phyloP scores from a whole-genome alignment of 208 protist species.

The Leishmania aethiopica region DNA sequence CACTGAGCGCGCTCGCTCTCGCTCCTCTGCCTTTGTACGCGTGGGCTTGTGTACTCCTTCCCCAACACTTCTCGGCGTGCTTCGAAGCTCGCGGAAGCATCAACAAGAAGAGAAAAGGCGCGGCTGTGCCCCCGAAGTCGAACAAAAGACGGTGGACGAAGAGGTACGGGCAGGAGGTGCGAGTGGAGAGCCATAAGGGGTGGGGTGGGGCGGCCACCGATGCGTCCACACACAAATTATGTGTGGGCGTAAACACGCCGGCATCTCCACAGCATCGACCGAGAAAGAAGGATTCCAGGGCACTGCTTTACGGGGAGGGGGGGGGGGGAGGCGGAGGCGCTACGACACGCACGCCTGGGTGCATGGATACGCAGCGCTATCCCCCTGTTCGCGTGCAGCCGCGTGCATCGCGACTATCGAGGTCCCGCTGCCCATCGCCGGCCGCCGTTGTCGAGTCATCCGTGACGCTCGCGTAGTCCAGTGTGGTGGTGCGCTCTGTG shows the following conservation, averaged over 20 bases:
- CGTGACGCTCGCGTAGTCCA: conserved; percentile 29
- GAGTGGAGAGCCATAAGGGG: no score
- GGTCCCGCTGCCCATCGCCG: neutral
- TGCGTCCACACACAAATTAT: neutral
- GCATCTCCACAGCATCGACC: neutral
- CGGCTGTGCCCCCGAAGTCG: no score
- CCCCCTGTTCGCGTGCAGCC: neutral
- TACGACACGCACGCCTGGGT: neutral
- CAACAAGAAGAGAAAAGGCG: neutral
- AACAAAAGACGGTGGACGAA: neutral
- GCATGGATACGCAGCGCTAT: neutral
- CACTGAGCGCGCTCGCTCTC: neutral
- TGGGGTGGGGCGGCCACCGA: neutral
- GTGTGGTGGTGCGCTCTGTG: conserved; percentile 22
- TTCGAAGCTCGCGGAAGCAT: neutral
- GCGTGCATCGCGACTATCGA: neutral
- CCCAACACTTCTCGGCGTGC: neutral
- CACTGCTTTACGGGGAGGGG: neutral
- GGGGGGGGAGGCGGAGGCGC: no score
- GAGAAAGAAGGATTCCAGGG: neutral
- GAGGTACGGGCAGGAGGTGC: no score
- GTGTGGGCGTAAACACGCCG: neutral
- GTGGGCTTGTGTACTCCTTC: neutral
- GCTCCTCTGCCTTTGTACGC: neutral
- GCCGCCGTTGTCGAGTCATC: conserved; percentile 16